Base-by-base conservation (phyloP, 1,284 basidiomycete species). In the Puccinia novopanici region DNA sequence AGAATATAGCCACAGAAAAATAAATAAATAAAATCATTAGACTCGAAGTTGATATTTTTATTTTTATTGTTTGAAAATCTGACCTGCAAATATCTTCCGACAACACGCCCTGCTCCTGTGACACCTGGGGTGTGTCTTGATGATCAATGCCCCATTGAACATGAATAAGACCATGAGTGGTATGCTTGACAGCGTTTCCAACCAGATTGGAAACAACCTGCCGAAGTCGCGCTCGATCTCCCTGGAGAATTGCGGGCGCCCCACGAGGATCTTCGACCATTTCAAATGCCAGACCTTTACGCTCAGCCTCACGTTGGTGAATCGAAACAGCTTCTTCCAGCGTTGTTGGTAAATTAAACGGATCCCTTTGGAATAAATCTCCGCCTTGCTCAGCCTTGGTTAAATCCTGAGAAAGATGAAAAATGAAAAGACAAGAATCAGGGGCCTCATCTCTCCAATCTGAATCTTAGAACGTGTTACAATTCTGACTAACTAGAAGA, bases 171-270 rank as follows among this genome's bases (percentile, higher is more conserved):
- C 93, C 93, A 37, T 88, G 82, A 0, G 86, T 84, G 9, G 93
- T 95, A 85, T 91, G 92, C 87, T 93, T 92, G 83, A 94, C 92
- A 40, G 92, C 90, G 84, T 96, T 95, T 0, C 91, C 92, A 17
- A 92, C 92, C 57, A 94, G 86, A 84, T 94, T 95, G 63, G 92
- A 91, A 0, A 96, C 89, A 40, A 94, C 90, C 0, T 92, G 93
- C 81, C 90, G 88, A 81, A 94, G 91, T 86, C 94, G 93, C 50
- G 84, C 85, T 50, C 84, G 84, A 82, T 87, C 86, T 45, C 86
- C 86, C 8, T 84, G 72, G 0, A 85, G 57, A 0, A 78, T 83
- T n/a, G 37, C 61, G 17, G 83, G 84, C 1, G 83, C 83, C 4
- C 84, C 83, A 0, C 81, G 75, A 2, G 83, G 83, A 37, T 80